phyloP scores from a whole-genome alignment of 2,329 filamentous ascomycete genomes.

The Phymatotrichopsis omnivora region DNA sequence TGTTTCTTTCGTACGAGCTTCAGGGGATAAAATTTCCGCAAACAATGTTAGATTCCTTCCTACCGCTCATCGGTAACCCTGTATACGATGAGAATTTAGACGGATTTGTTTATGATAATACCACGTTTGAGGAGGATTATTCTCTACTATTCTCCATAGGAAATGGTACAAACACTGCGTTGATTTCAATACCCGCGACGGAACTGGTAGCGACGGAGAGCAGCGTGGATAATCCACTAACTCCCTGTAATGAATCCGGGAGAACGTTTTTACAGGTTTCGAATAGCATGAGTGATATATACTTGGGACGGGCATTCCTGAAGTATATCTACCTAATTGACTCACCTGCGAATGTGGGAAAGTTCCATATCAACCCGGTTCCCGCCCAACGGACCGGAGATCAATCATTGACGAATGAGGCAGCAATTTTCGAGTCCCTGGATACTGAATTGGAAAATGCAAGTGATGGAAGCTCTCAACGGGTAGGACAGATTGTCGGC shows the following conservation, averaged over 20 bases:
- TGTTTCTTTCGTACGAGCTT: slow-evolving; percentile 23
- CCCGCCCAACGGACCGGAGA: slow-evolving; percentile 10
- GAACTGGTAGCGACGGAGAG: slow-evolving; percentile 20
- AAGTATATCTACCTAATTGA: slow-evolving; percentile 26
- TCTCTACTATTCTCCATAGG: slow-evolving; percentile 21
- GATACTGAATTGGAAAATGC: slow-evolving; percentile 7
- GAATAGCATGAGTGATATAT: slow-evolving; percentile 12
- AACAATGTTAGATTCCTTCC: slow-evolving; percentile 13
- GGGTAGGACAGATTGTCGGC: slow-evolving; percentile 22
- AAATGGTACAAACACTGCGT: slow-evolving; percentile 16
- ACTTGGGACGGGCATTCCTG: slow-evolving; percentile 26
- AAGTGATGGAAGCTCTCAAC: background rate
- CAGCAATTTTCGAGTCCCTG: slow-evolving; percentile 16
- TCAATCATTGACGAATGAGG: too few relatives aligned
- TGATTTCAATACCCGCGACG: slow-evolving; percentile 21
- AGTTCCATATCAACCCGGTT: slow-evolving; percentile 23
- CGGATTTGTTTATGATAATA: slow-evolving; percentile 23
- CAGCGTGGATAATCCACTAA: slow-evolving; percentile 20
- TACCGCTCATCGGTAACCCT: slow-evolving; percentile 25
- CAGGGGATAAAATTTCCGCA: slow-evolving; percentile 18
- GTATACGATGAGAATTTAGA: slow-evolving; percentile 15
- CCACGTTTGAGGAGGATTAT: slow-evolving; percentile 22
- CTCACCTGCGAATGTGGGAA: slow-evolving; percentile 19
- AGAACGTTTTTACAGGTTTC: slow-evolving; percentile 23
- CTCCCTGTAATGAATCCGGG: slow-evolving; percentile 19